Percentiles rank a stretch among this genome's conserved stretches.
These are phyloP conservation scores for Microbotryum lychnidis-dioicae DNA, from an alignment of 1,284 basidiomycete species.

Conservation along the genomic window DNA sequence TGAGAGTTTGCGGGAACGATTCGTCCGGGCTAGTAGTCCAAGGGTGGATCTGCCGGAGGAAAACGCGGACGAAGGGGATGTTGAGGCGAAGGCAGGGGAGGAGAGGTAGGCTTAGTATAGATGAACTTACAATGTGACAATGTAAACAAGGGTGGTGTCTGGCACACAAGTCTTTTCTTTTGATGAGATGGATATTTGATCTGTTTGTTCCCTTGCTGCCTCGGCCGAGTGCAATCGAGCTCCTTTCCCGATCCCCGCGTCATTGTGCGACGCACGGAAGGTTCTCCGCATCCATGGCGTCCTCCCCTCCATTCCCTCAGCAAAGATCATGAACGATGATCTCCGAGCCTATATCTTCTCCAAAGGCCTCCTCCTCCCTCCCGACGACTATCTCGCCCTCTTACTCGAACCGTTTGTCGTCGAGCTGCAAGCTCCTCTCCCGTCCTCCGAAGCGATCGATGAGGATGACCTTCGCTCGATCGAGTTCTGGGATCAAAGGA, in stretches of 20 bases:
- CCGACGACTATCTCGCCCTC: not conserved
- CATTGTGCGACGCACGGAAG: not conserved
- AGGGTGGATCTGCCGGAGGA: constrained; percentile 8
- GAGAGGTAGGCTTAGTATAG: not conserved
- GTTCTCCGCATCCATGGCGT: not conserved
- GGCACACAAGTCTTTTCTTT: too few relatives aligned
- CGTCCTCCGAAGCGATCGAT: not conserved
- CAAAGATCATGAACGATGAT: not conserved
- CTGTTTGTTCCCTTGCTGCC: not conserved
- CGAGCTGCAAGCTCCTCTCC: not conserved
- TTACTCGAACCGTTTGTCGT: not conserved
- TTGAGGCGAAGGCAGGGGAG: not conserved
- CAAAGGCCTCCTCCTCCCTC: not conserved
- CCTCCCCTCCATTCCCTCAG: not conserved
- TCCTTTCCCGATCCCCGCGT: not conserved
- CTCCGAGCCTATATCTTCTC: not conserved
- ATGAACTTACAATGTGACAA: not conserved
- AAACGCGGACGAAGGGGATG: not conserved
- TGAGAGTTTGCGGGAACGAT: constrained; percentile 19
- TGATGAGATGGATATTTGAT: not conserved
- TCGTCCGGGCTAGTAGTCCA: constrained; percentile 27
- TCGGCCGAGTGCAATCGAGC: not conserved
- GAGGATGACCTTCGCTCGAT: constrained; percentile 1
- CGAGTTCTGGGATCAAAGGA: constrained; percentile 15
- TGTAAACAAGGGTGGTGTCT: not conserved